Percentiles rank a stretch among this genome's conserved stretches.
These are phyloP conservation scores for Trichophyton equinum DNA, from an alignment of 2,329 filamentous ascomycete species.

Conservation along the genomic window DNA sequence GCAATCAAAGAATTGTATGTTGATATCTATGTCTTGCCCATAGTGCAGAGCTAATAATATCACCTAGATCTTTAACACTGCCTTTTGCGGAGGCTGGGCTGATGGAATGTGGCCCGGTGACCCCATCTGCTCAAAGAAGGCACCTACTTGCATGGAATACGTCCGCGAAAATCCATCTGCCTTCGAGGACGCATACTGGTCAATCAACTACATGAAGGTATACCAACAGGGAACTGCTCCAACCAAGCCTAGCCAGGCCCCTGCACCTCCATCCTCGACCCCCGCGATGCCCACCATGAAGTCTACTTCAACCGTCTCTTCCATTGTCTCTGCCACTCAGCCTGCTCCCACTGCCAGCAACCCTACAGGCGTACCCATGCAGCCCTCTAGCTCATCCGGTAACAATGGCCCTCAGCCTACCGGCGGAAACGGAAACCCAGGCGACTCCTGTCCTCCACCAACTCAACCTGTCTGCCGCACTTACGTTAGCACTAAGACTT, in stretches of 20 bases:
- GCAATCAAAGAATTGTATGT: constrained; percentile 52
- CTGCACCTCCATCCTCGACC: background rate
- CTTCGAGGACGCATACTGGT: constrained; percentile 64
- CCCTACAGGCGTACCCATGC: background rate
- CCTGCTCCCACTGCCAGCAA: background rate
- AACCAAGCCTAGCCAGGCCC: constrained; percentile 29
- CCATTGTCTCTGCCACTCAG: background rate
- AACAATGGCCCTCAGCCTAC: background rate
- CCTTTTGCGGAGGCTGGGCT: constrained; percentile 76
- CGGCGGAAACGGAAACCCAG: background rate
- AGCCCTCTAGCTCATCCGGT: background rate
- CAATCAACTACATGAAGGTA: constrained; percentile 56
- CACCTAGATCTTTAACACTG: constrained; percentile 49
- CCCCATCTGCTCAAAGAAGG: constrained; percentile 45
- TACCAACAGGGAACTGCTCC: constrained; percentile 30
- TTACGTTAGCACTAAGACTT: background rate
- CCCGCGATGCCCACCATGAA: background rate
- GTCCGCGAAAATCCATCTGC: constrained; percentile 53
- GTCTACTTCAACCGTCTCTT: background rate
- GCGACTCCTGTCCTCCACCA: background rate
- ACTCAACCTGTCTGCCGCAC: constrained; percentile 1
- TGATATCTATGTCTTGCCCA: background rate
- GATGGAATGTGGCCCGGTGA: constrained; percentile 51
- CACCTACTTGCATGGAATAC: constrained; percentile 54
- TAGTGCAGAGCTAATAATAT: background rate